phyloP scores from a whole-genome alignment of 306 rosid species.

The Rosa chinensis region DNA sequence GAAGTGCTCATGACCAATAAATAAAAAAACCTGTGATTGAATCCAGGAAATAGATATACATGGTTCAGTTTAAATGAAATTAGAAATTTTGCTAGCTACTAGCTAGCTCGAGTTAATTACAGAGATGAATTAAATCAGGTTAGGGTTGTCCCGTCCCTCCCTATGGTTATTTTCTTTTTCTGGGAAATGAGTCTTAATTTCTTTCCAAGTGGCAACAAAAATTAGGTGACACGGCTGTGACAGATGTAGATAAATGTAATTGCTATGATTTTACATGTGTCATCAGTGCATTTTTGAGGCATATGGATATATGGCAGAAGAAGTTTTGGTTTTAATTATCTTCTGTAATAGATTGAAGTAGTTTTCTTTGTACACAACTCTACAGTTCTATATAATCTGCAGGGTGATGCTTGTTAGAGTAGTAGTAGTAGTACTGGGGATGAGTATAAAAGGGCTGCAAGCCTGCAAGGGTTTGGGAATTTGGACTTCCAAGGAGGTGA shows the following conservation, averaged over 20 bases:
- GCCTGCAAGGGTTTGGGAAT: neutral
- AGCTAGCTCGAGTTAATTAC: neutral
- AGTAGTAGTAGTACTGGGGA: neutral
- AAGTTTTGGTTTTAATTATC: neutral
- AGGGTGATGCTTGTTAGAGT: neutral
- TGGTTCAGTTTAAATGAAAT: neutral
- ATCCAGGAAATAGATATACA: neutral
- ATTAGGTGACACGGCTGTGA: neutral
- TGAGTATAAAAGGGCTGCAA: neutral
- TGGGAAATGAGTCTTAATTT: neutral
- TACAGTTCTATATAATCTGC: neutral
- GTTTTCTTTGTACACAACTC: neutral
- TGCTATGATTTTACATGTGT: neutral
- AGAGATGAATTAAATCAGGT: neutral
- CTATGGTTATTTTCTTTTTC: neutral
- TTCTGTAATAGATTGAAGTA: neutral
- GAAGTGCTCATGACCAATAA: neutral
- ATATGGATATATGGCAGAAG: constrained; percentile 3
- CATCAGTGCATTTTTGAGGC: neutral
- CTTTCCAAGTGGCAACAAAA: neutral
- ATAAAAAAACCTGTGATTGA: neutral
- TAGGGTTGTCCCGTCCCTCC: neutral
- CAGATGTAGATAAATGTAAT: neutral
- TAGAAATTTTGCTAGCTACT: neutral
- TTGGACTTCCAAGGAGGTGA: constrained; percentile 26